Percentiles rank a stretch among this genome's conserved stretches.
Conservation (phyloP, 805 yeast species). For the Crinitomyces ghanaensis region DNA sequence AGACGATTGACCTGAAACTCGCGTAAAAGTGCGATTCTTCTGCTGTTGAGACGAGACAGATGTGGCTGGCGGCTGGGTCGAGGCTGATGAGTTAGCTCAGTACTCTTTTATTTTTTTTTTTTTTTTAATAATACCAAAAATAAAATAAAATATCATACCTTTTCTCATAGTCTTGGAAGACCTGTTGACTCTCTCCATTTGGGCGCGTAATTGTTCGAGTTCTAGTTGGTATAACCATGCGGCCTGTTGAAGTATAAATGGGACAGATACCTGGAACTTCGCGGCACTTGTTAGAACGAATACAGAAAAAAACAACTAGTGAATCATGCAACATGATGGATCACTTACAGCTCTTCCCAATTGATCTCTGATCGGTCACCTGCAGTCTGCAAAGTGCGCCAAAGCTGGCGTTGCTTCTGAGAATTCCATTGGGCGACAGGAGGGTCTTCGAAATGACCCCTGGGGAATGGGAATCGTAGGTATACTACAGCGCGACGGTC, state of each 20-base stretch:
- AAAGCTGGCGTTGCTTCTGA: slow-evolving; percentile 24
- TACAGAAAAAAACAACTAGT: neutral
- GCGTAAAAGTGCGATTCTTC: no score
- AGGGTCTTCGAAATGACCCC: slow-evolving; percentile 34
- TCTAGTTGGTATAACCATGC: slow-evolving; percentile 33
- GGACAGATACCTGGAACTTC: slow-evolving; percentile 27
- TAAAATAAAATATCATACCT: no score
- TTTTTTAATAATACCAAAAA: no score
- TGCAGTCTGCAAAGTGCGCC: slow-evolving; percentile 26
- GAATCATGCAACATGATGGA: neutral
- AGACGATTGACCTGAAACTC: no score
- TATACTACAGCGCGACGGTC: slow-evolving; percentile 26
- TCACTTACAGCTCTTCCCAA: slow-evolving; percentile 16
- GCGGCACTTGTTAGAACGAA: slow-evolving; percentile 15
- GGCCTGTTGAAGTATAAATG: slow-evolving; percentile 31
- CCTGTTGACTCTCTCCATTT: slow-evolving; percentile 19
- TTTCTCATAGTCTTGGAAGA: neutral
- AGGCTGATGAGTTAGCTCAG: no score
- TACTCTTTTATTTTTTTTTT: no score
- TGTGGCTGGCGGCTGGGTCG: no score
- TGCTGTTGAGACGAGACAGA: no score
- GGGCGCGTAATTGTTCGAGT: slow-evolving; percentile 24
- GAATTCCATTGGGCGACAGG: slow-evolving; percentile 25
- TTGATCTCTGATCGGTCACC: slow-evolving; percentile 23
- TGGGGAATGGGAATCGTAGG: slow-evolving; percentile 33